These are phyloP conservation scores for Spinacia oleracea DNA, from an alignment of 179 eudicot species.

Conservation along the genomic window DNA sequence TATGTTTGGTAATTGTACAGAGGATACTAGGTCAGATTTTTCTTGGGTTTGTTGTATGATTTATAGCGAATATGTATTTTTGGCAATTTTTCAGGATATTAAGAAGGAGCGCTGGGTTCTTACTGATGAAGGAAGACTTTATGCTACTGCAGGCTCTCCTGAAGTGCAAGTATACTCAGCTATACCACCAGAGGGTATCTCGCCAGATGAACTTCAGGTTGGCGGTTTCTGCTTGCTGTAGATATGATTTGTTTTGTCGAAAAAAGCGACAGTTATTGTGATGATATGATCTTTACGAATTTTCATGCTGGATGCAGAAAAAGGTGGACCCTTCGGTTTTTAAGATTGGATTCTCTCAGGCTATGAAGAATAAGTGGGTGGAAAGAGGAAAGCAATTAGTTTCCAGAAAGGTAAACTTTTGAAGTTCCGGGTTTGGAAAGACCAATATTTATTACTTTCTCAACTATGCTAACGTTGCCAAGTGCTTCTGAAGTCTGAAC, in stretches of 20 bases:
- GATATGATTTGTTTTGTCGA: neutral
- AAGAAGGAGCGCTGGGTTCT: conserved; percentile 81
- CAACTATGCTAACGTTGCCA: neutral
- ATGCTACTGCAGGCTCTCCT: conserved; percentile 82
- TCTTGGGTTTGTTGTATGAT: neutral
- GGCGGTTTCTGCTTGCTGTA: neutral
- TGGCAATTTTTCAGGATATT: conserved; percentile 64
- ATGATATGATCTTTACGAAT: neutral
- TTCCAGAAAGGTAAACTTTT: conserved; percentile 53
- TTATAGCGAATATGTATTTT: neutral
- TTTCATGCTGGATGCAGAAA: conserved; percentile 51
- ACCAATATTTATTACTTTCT: neutral
- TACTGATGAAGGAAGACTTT: conserved; percentile 72
- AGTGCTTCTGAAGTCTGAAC: neutral
- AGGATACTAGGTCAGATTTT: neutral
- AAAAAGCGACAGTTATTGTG: neutral
- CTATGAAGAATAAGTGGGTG: conserved; percentile 85
- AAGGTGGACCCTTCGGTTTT: conserved; percentile 58
- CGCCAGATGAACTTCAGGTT: conserved; percentile 73
- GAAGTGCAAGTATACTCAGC: conserved; percentile 72
- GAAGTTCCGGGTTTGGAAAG: neutral
- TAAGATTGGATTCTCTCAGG: conserved; percentile 65
- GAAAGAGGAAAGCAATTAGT: conserved; percentile 63
- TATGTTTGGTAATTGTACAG: neutral
- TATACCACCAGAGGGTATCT: conserved; percentile 78